Base-by-base conservation (phyloP, 2,329 filamentous ascomycete genomes). In the Xenoacremonium recifei region DNA sequence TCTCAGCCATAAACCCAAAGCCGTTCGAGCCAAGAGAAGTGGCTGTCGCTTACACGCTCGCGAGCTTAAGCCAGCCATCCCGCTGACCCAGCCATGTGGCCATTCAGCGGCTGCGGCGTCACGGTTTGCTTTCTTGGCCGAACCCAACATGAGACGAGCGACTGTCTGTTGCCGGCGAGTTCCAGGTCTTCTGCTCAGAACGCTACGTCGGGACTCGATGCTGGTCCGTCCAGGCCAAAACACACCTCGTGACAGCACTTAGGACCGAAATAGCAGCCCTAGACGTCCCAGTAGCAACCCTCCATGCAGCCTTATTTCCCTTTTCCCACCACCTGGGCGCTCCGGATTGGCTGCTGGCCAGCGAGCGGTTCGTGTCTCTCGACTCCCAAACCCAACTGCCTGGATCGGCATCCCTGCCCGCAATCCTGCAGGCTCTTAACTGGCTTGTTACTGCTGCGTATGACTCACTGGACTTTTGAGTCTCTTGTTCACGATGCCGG, bases 371-470 rank as follows among this genome's bases (percentile, higher is more conserved):
- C 44, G 39, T 41, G 35, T 35, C 39, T 42, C 37, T 44, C 33
- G 36, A 29, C 42, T 38, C 35, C 35, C 32, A 34, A 38, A 31
- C 6, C 29, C 29, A 31, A 31, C 29, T 10, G 31, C 47, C 39
- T 44, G 50, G 48, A 48, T 57, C 46, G 38, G 40, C 36, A 57
- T 53, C 54, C 54, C 54, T 57, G 48, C 40, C 46, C 7, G n/a
- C 46, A 54, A 35, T 38, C 11, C 35, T 44, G 31, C 40, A 44
- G 27, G 37, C 40, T 31, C 38, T 39, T 41, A 9, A 31, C 29
- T 15, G 6, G 12, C 12, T 27, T 25, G 21, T 21, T 23, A 41
- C 39, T 40, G 27, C 44, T 37, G 37, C 18, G 21, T 31, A 51
- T 57, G 54, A 57, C 49, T 57, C 54, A 57, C 51, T 32, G 41